A percentile compares a stretch with the other conserved stretches of the same genome.
These are phyloP conservation scores for Ramichloridium luteum DNA, from an alignment of 2,329 filamentous ascomycete genomes.

Conservation along the genomic window DNA sequence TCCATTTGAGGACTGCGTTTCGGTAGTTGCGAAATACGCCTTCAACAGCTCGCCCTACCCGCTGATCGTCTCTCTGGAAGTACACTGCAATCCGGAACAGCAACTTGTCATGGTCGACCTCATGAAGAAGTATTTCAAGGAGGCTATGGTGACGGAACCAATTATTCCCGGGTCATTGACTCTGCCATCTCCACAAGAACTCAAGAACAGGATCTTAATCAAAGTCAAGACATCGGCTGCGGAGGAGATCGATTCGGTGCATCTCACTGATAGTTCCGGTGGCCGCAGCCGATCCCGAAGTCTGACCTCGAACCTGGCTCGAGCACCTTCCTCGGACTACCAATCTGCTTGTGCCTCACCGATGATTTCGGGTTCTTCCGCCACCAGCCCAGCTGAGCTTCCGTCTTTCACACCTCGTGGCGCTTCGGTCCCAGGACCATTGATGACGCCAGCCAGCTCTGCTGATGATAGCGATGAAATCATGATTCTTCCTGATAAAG, in stretches of 20 bases:
- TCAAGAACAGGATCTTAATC: slow-evolving; percentile 74
- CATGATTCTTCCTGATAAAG: slow-evolving; percentile 44
- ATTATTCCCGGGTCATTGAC: slow-evolving; percentile 54
- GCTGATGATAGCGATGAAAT: slow-evolving; percentile 67
- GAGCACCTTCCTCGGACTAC: slow-evolving; percentile 50
- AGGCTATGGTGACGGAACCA: slow-evolving; percentile 65
- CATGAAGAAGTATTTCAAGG: slow-evolving; percentile 72
- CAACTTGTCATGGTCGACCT: slow-evolving; percentile 81
- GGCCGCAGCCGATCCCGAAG: slow-evolving; percentile 44
- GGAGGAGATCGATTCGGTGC: slow-evolving; percentile 30
- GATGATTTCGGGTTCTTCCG: slow-evolving; percentile 39
- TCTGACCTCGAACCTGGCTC: slow-evolving; percentile 63
- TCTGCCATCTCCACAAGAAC: slow-evolving; percentile 74
- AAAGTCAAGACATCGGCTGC: slow-evolving; percentile 79
- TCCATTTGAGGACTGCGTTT: slow-evolving; percentile 81
- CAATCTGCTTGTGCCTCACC: slow-evolving; percentile 37
- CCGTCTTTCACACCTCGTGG: slow-evolving; percentile 38
- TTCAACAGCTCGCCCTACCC: slow-evolving; percentile 81
- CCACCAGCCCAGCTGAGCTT: slow-evolving; percentile 40
- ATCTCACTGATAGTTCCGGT: slow-evolving; percentile 23
- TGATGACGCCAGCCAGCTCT: slow-evolving; percentile 45
- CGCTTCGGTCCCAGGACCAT: slow-evolving; percentile 40
- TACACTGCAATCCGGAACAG: slow-evolving; percentile 76
- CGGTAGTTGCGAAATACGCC: slow-evolving; percentile 86
- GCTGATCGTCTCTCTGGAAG: slow-evolving; percentile 87